These are phyloP conservation scores for Sergeia podlipaevii DNA, from an alignment of 208 protist genomes.

Conservation along the genomic window DNA sequence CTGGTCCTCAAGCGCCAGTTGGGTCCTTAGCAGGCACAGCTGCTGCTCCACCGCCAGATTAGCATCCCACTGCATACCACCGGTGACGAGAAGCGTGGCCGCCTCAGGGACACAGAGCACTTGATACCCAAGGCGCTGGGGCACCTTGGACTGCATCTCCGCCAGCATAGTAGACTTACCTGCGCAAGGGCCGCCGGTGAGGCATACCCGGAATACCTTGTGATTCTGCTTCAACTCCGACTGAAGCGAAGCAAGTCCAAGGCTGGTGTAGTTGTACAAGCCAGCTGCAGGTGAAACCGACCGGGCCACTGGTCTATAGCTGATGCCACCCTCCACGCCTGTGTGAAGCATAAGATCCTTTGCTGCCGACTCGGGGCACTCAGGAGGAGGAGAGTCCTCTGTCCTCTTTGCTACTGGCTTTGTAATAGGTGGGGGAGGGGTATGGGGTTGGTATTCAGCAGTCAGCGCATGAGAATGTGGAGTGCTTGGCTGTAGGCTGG, in stretches of 20 bases:
- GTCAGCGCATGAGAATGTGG: too few species aligned
- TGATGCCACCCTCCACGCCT: too few species aligned
- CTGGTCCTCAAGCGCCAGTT: constrained; percentile 73
- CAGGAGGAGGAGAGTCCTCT: too few species aligned
- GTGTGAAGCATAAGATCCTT: too few species aligned
- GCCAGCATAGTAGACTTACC: constrained; percentile 79
- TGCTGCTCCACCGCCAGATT: constrained; percentile 51
- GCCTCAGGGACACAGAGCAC: constrained; percentile 83
- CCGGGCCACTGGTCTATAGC: constrained; percentile 33
- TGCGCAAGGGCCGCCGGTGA: constrained; percentile 81
- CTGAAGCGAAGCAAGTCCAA: constrained; percentile 42
- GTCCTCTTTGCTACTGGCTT: too few species aligned
- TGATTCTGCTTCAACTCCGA: constrained; percentile 42
- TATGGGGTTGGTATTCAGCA: too few species aligned
- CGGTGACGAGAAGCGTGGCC: constrained; percentile 67
- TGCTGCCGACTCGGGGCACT: too few species aligned
- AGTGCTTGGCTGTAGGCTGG: too few species aligned
- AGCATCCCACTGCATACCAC: constrained; percentile 65
- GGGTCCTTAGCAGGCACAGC: constrained; percentile 49
- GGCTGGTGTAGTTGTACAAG: constrained; percentile 32
- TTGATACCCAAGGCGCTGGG: constrained; percentile 54
- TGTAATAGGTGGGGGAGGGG: too few species aligned
- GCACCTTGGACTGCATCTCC: constrained; percentile 54
- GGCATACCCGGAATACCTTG: constrained; percentile 56
- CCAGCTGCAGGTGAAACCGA: constrained; percentile 52